A percentile compares a stretch with the other conserved stretches of the same genome.
phyloP scores from a whole-genome alignment of 2,329 filamentous ascomycete species.

The Cladophialophora yegresii region DNA sequence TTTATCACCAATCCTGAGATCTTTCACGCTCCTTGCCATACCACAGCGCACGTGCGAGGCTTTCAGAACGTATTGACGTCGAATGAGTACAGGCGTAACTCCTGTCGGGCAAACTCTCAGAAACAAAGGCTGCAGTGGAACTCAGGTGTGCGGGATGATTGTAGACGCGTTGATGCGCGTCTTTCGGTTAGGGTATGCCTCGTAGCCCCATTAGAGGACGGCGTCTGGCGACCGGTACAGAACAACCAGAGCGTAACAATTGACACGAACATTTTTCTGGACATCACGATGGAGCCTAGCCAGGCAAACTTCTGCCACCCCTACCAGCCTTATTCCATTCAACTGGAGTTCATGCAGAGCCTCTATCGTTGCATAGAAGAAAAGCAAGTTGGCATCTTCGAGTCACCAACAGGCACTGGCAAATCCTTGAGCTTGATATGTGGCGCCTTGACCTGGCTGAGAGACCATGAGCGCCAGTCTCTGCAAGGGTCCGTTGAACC shows the following conservation, averaged over 20 bases:
- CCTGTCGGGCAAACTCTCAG: background rate
- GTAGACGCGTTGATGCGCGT: background rate
- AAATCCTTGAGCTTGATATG: conserved; percentile 93
- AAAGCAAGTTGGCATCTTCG: conserved; percentile 82
- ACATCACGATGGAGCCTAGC: conserved; percentile 40
- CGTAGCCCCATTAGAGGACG: background rate
- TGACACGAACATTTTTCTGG: background rate
- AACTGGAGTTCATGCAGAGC: conserved; percentile 81
- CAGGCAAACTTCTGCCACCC: conserved; percentile 76
- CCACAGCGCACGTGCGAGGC: background rate
- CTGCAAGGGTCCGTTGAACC: conserved; percentile 40
- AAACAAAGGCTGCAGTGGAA: background rate
- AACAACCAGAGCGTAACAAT: background rate
- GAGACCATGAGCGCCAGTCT: conserved; percentile 66
- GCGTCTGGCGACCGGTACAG: background rate
- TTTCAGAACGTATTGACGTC: background rate
- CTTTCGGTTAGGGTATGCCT: background rate
- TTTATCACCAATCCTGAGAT: background rate
- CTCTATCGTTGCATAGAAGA: conserved; percentile 77
- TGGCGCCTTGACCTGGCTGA: conserved; percentile 85
- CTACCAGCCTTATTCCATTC: conserved; percentile 82
- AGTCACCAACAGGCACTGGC: conserved; percentile 90
- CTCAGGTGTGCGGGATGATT: background rate
- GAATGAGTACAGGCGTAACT: background rate
- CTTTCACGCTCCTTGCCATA: background rate